A percentile compares a stretch with the other conserved stretches of the same genome.
Conservation (phyloP, 305 asterid genomes). For the Fraxinus angustifolia region DNA sequence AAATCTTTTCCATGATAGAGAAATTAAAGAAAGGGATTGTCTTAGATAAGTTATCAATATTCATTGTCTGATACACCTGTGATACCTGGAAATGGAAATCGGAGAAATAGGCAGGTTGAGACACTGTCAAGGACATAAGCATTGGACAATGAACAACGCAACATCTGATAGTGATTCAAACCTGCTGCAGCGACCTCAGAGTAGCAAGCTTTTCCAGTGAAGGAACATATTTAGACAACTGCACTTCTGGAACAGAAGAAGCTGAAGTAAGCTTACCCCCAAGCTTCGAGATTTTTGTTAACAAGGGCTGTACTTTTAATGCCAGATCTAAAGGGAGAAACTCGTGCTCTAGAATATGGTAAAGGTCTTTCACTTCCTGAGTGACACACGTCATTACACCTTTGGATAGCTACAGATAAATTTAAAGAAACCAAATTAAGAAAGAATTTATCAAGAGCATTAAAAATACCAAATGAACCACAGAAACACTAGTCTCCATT, state of each 20-base stretch:
- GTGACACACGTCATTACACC: conserved; percentile 82
- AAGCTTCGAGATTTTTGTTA: conserved; percentile 68
- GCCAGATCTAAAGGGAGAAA: conserved; percentile 69
- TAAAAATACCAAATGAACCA: not conserved
- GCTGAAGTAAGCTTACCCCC: conserved; percentile 84
- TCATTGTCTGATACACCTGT: conserved; percentile 71
- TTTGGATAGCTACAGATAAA: conserved; percentile 55
- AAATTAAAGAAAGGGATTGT: conserved; percentile 64
- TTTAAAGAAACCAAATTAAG: conserved; percentile 1
- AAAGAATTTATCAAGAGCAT: not conserved
- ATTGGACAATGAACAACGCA: not conserved
- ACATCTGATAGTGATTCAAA: conserved; percentile 16
- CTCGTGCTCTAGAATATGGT: conserved; percentile 66
- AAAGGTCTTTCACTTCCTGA: conserved; percentile 86
- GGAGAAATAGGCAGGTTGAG: conserved; percentile 2
- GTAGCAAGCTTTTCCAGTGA: conserved; percentile 78
- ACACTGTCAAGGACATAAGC: not conserved
- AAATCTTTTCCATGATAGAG: conserved; percentile 37
- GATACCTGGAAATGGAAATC: conserved; percentile 52
- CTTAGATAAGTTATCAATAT: conserved; percentile 59
- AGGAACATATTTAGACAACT: conserved; percentile 65
- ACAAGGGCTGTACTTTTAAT: conserved; percentile 60
- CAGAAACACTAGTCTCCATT: conserved; percentile 2
- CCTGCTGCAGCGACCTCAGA: conserved; percentile 85
- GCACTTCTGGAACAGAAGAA: conserved; percentile 76